Percentiles rank a stretch among this genome's conserved stretches.
Evolutionary conservation across 176 grass and related monocot species (phyloP).

Genomic region (Avena sativa): DNA sequence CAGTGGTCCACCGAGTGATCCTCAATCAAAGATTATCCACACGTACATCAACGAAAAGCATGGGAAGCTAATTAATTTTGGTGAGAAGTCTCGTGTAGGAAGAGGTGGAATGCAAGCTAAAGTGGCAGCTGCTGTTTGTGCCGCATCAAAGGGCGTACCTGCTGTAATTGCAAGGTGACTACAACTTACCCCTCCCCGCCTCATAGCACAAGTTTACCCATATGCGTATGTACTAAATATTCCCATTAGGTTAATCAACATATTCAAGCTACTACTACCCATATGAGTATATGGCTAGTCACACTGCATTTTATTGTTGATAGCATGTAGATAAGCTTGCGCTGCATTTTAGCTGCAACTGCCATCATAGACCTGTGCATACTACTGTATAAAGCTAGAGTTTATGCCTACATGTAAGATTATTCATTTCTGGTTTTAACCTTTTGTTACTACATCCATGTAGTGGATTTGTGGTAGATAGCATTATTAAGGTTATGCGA

Average conservation of each 20-base stretch:
- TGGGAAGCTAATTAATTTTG: constrained; percentile 82
- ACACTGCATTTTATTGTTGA: neutral
- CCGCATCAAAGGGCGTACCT: constrained; percentile 80
- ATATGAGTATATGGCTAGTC: neutral
- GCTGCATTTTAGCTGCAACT: constrained; percentile 3
- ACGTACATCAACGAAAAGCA: constrained; percentile 93
- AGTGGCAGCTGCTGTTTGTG: constrained; percentile 76
- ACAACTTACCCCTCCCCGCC: neutral
- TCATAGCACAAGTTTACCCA: constrained; percentile 3
- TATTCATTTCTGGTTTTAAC: constrained; percentile 25
- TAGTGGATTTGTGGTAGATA: constrained; percentile 92
- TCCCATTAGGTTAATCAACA: neutral
- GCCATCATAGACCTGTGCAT: neutral
- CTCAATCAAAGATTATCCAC: constrained; percentile 87
- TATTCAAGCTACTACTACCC: neutral
- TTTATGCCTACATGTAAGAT: neutral
- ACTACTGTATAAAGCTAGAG: neutral
- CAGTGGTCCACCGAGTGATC: constrained; percentile 87
- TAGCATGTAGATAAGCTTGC: neutral
- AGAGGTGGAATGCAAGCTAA: constrained; percentile 99
- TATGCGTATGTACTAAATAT: constrained; percentile 7
- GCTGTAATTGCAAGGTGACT: constrained; percentile 88
- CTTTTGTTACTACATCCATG: constrained; percentile 41
- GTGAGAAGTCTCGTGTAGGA: constrained; percentile 93
- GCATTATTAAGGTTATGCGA: constrained; percentile 78